A percentile compares a stretch with the other conserved stretches of the same genome.
Evolutionary conservation across 345 rosid genomes (phyloP).

Genomic region (Kandelia obovata): DNA sequence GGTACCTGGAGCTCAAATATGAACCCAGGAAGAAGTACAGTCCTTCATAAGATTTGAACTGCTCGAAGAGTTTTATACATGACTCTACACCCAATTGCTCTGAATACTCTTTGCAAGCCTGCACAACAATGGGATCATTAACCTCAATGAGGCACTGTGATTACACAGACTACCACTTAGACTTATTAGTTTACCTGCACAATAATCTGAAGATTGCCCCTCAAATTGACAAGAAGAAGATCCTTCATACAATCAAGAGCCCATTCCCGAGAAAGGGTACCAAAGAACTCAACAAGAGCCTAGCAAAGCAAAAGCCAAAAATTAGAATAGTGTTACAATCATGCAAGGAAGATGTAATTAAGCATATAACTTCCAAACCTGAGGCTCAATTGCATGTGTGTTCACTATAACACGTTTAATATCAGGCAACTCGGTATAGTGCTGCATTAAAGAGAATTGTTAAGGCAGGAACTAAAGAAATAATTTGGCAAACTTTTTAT

Average conservation of each 20-base stretch:
- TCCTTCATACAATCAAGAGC: constrained; percentile 99
- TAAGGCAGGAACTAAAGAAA: background rate
- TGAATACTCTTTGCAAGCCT: constrained; percentile 97
- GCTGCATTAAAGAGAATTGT: constrained; percentile 51
- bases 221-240: constrained; percentile 80
- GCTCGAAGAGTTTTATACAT: constrained; percentile 94
- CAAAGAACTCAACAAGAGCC: constrained; percentile 98
- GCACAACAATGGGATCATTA: constrained; percentile 20
- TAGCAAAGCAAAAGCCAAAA: constrained; percentile 26
- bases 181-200: constrained; percentile 61
- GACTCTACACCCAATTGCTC: constrained; percentile 95
- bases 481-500: background rate
- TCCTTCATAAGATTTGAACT: constrained; percentile 97
- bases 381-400: constrained; percentile 99
- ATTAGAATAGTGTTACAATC: background rate
- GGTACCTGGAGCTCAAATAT: constrained; percentile 88
- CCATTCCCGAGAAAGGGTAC: constrained; percentile 97
- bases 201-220: constrained; percentile 97
- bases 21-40: constrained; percentile 96
- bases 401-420: constrained; percentile 98
- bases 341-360: background rate
- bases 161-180: constrained; percentile 10
- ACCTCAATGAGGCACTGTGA: background rate
- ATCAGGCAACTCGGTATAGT: constrained; percentile 90
- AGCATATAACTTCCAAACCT: constrained; percentile 41